Evolutionary conservation across 495 filamentous ascomycete genomes (phyloP).

Genomic region (Neurospora sp.): DNA sequence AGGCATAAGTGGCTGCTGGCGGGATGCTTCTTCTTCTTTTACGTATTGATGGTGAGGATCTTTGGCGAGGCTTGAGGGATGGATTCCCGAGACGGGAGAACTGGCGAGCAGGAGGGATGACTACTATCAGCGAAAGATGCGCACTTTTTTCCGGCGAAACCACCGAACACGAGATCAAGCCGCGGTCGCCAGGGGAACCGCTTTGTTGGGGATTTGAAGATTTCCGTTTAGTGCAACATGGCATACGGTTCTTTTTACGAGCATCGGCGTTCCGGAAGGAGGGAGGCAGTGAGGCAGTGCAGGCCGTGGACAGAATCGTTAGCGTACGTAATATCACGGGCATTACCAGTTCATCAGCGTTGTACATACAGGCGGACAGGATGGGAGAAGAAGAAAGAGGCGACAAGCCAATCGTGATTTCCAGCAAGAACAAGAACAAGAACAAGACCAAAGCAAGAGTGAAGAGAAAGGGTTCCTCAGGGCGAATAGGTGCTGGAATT

Average conservation of each 20-base stretch:
- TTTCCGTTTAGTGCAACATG: background rate
- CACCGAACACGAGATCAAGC: background rate
- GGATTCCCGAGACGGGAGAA: background rate
- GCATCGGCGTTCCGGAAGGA: background rate
- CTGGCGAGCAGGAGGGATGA: background rate
- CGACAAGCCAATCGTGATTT: background rate
- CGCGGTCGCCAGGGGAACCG: background rate
- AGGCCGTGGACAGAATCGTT: background rate
- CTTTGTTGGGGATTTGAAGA: background rate
- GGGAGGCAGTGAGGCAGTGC: background rate
- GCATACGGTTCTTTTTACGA: background rate
- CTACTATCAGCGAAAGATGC: background rate
- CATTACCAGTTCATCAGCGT: background rate
- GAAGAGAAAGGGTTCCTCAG: background rate
- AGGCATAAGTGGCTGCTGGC: slow-evolving; percentile 67
- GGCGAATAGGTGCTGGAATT: background rate
- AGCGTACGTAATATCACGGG: background rate
- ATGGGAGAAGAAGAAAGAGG: background rate
- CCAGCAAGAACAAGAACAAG: background rate
- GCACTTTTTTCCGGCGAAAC: background rate
- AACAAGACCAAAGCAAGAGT: background rate
- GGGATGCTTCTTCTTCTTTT: slow-evolving; percentile 58
- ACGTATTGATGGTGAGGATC: slow-evolving; percentile 68
- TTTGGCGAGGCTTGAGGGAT: slow-evolving; percentile 35
- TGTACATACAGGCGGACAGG: background rate